A percentile compares a stretch with the other conserved stretches of the same genome.
Evolutionary conservation across 225 moss, liverwort and hornwort genomes (phyloP).

Genomic region (Neckera pumila): DNA sequence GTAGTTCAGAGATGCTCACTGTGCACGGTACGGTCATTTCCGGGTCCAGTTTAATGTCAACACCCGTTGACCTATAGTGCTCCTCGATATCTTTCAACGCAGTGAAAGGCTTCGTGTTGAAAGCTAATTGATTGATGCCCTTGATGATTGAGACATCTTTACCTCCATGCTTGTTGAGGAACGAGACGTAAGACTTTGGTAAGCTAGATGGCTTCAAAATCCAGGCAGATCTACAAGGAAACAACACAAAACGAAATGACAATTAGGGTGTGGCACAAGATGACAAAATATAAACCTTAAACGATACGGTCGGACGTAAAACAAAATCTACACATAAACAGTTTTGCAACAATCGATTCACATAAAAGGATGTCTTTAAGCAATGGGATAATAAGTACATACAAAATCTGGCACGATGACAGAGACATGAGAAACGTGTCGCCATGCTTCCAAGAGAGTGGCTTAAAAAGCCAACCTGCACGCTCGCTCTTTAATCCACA

Average conservation of each 20-base stretch:
- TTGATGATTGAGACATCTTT: constrained; percentile 68
- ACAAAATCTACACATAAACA: background rate
- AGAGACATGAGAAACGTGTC: constrained; percentile 95
- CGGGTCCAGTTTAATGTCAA: constrained; percentile 45
- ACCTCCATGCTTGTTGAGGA: constrained; percentile 81
- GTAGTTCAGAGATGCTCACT: constrained; percentile 24
- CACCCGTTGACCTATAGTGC: constrained; percentile 52
- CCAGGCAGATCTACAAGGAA: constrained; percentile 65
- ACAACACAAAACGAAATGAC: background rate
- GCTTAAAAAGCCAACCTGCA: constrained; percentile 64
- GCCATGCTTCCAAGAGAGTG: constrained; percentile 92
- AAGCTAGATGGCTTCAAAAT: constrained; percentile 86
- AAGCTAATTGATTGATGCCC: constrained; percentile 59
- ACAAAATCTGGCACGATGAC: constrained; percentile 93
- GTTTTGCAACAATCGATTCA: background rate
- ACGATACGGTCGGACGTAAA: background rate
- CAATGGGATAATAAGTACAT: constrained; percentile 23
- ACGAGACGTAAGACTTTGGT: constrained; percentile 76
- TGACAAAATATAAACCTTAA: background rate
- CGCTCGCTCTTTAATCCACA: constrained; percentile 80
- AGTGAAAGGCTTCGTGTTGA: constrained; percentile 25
- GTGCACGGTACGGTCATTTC: constrained; percentile 66
- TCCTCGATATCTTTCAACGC: constrained; percentile 46
- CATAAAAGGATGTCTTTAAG: background rate
- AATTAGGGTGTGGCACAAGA: background rate